A percentile compares a stretch with the other conserved stretches of the same genome.
phyloP scores from a whole-genome alignment of 257 asterid genomes.

The Capsicum pubescens region DNA sequence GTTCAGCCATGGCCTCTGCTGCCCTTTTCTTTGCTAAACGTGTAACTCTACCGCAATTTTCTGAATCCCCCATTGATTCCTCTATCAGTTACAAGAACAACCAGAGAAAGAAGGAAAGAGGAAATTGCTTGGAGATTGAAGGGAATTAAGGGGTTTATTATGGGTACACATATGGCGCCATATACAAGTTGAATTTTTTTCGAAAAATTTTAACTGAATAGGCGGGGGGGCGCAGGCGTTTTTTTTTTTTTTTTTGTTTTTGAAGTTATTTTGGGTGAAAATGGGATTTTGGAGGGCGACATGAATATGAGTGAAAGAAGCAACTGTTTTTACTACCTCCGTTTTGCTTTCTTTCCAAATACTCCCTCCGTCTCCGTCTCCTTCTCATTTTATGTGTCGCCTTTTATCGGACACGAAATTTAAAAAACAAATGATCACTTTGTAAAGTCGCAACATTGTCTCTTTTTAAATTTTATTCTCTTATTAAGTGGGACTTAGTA shows the following conservation, averaged over 20 bases:
- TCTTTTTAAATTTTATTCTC: no score
- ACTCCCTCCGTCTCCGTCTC: no score
- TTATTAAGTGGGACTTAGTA: no score
- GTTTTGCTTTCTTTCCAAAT: no score
- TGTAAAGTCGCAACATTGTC: no score
- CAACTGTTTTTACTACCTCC: no score
- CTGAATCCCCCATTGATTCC: conserved; percentile 68
- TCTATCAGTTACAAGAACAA: not conserved
- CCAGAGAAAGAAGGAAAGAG: not conserved
- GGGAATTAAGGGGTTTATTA: not conserved
- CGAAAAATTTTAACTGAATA: not conserved
- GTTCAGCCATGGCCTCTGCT: conserved; percentile 43
- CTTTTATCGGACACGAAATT: no score
- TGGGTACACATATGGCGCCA: conserved; percentile 47
- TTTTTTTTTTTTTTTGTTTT: not conserved
- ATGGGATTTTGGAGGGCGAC: not conserved
- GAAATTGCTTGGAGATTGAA: not conserved
- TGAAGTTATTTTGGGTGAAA: not conserved
- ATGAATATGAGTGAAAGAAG: not conserved
- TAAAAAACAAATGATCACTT: no score
- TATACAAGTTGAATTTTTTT: conserved; percentile 40
- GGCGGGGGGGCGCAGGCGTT: conserved; percentile 21
- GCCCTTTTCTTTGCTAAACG: conserved; percentile 87
- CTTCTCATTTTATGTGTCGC: no score
- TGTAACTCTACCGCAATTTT: conserved; percentile 61